Evolutionary conservation across 768 basidiomycete species (phyloP), one percentile per base, ranked within the genome.

Genomic region (Amanita brunnescens): DNA sequence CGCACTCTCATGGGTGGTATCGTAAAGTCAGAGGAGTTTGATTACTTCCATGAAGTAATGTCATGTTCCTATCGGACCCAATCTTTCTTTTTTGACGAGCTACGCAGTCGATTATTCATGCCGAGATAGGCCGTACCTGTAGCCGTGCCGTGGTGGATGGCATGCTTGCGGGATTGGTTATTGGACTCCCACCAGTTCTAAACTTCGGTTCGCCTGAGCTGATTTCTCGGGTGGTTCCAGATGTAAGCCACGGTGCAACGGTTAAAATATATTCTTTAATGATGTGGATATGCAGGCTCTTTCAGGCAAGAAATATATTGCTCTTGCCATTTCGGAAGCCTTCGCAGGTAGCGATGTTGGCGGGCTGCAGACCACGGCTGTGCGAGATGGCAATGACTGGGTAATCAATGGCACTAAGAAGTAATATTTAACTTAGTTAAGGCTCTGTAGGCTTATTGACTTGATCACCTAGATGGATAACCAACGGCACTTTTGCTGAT

Each of bases 361-460:
- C 45, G 91, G 93, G 2, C 59, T 94, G 32, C 91, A 81, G 73
- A 97, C 86, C 52, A 86, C 83, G 1, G 94, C 94, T 0, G 78
- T 80, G 51, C 80, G 81, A 51, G 91, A 95, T 59, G 94, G 91
- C 1, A 81, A 88, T 57, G 70, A 83, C 37, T 95, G 87, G 85
- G 76, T 92, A 10, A 83, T 97, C 55, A 90, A 84, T 37, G 95
- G 95, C 14, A 93, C 91, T 5, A 97, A 97, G 68, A 95, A 95
- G 89, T 86, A 52, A 3, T 74, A 60, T 23, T 10, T 10, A 47
- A 18, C 21, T 50, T 30, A 3, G n/a, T 29, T 29, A 29, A 29
- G 5, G 26, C 26, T 3, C 26, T 29, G 7, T 46, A 20, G 40
- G 30, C 51, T 37, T 42, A 43, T 32, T 24, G 13, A 13, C 33